Evolutionary conservation across 768 basidiomycete genomes (phyloP), one percentile per base, ranked within the genome.

Genomic region (Inosperma sp.): DNA sequence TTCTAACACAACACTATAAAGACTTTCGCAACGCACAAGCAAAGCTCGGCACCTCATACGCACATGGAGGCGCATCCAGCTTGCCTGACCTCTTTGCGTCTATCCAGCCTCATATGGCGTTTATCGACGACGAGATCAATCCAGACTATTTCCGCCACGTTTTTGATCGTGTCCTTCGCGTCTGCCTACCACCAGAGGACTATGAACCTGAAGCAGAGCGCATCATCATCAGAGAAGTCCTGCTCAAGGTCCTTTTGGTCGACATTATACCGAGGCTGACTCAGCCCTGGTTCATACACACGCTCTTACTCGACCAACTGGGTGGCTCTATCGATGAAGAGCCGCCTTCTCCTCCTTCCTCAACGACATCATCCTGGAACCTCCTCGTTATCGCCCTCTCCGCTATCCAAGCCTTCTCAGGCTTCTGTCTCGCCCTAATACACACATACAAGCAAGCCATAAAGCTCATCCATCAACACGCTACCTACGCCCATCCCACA

Each of bases 211-310:
- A 88, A 43, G 66, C 82, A 1, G 89, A 96, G 69, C 79, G 90
- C n/a, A 75, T 79, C 53, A 86, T 97, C 52, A 69, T 89, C 34
- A 82, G 92, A 51, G 95, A 98, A 69, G 72, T 96, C 31, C 60
- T 95, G 25, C 78, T 91, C 60, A 86, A 88, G 58, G 74, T 89
- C 19, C 69, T 97, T 5, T 70, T 93, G 54, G 77, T 78, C 41
- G 82, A 84, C 55, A 67, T 86, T 21, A 61, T 86, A 21, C 83
- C 84, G 25, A 83, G 80, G 57, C 64, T 95, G 44, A 79, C 82
- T 5, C 86, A 96, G 63, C 87, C 89, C 0, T 97, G 94, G 93
- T 97, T 96, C 65, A 78, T 95, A 39, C 83, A 92, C 51, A 82
- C 75, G 59, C 61, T 77, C 3, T 72, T 87, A 9, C 72, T 94